Evolutionary conservation across 371 early-diverging fungal genomes (phyloP).

Genomic region (Synchytrium microbalum): DNA sequence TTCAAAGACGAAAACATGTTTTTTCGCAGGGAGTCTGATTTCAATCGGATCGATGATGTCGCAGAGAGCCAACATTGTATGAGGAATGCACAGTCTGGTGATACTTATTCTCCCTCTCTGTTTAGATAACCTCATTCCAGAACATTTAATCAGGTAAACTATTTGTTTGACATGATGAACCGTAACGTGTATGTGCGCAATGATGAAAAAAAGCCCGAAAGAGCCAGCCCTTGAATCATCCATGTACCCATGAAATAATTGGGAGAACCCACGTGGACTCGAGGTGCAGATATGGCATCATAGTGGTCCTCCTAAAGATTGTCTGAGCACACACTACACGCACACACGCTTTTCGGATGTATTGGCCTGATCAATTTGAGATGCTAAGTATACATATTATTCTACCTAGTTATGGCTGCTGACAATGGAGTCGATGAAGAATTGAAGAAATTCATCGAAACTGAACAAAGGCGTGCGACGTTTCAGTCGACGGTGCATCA

Average conservation of each 20-base stretch:
- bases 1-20: background rate
- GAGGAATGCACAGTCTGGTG: too few relatives aligned
- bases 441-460: background rate
- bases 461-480: background rate
- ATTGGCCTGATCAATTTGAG: background rate
- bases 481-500: background rate
- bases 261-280: background rate
- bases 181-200: background rate
- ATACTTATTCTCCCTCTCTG: too few relatives aligned
- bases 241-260: background rate
- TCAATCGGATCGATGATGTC: too few relatives aligned
- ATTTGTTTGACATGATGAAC: background rate
- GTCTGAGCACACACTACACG: background rate
- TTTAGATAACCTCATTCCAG: too few relatives aligned
- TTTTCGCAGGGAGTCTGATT: slow-evolving; percentile 1
- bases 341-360: background rate
- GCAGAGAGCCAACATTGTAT: too few relatives aligned
- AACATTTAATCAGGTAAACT: too few relatives aligned
- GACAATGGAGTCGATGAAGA: background rate
- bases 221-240: background rate
- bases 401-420: too few relatives aligned
- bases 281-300: background rate
- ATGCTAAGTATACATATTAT: background rate
- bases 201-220: too few relatives aligned
- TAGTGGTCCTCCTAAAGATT: background rate